Conservation (phyloP, 1,284 basidiomycete species). For the Microbotryum saponariae region DNA sequence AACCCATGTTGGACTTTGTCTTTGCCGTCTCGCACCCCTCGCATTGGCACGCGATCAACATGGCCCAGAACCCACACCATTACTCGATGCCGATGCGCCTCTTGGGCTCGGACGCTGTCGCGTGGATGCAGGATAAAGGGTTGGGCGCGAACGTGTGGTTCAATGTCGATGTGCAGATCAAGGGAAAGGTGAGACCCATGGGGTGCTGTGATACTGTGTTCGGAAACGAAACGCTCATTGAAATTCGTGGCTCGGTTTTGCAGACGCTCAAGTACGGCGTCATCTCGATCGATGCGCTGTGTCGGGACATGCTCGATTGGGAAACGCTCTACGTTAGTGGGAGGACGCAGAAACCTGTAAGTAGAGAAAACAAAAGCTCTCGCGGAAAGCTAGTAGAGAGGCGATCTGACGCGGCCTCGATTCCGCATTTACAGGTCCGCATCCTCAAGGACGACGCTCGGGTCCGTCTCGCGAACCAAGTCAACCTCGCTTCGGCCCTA, state of each 20-base stretch:
- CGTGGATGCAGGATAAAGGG: conserved; percentile 57
- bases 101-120: conserved; percentile 69
- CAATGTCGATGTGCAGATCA: conserved; percentile 76
- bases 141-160: conserved; percentile 89
- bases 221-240: conserved; percentile 3
- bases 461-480: conserved; percentile 82
- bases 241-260: not conserved
- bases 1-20: conserved; percentile 89
- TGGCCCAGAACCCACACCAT: conserved; percentile 78
- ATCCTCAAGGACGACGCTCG: conserved; percentile 80
- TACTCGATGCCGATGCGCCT: conserved; percentile 79
- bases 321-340: conserved; percentile 87
- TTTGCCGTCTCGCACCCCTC: conserved; percentile 84
- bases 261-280: conserved; percentile 97
- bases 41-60: conserved; percentile 92
- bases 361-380: not conserved
- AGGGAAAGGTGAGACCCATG: conserved; percentile 60
- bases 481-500: conserved; percentile 83
- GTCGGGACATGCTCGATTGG: conserved; percentile 86
- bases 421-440: conserved; percentile 47
- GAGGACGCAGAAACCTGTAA: conserved; percentile 85
- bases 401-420: not conserved
- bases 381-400: not conserved
- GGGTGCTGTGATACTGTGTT: too few relatives aligned
- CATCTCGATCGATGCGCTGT: conserved; percentile 80